These are phyloP conservation scores for Coemansia sp. DNA, from an alignment of 192 early-diverging fungal species.

Conservation along the genomic window DNA sequence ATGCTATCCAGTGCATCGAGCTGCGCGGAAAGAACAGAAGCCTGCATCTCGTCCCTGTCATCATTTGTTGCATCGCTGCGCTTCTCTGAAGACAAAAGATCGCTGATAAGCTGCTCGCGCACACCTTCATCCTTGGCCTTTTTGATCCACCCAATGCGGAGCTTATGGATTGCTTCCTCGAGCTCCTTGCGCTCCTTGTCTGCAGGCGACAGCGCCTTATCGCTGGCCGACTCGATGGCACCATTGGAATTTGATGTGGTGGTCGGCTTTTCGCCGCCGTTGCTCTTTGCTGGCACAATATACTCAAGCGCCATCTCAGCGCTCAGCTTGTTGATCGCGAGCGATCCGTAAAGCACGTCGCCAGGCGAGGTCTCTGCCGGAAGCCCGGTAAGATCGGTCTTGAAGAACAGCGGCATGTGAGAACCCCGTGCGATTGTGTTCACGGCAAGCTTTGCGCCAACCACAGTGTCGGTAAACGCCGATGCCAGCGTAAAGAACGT, in stretches of 20 bases:
- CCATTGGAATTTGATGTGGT: constrained; percentile 11
- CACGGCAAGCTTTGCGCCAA: constrained; percentile 56
- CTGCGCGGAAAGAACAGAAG: constrained; percentile 51
- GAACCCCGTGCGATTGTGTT: constrained; percentile 62
- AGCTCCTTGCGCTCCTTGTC: constrained; percentile 60
- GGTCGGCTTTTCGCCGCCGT: constrained; percentile 7
- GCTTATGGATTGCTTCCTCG: constrained; percentile 74
- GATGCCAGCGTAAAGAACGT: constrained; percentile 32
- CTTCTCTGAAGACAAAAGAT: constrained; percentile 53
- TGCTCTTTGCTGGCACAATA: constrained; percentile 41
- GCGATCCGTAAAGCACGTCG: constrained; percentile 76
- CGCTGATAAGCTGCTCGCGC: constrained; percentile 65
- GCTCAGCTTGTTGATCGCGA: constrained; percentile 54
- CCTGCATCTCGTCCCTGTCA: constrained; percentile 48
- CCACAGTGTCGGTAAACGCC: constrained; percentile 60
- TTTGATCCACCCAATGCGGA: constrained; percentile 79
- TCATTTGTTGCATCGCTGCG: not conserved
- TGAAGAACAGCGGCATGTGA: constrained; percentile 50
- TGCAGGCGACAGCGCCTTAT: constrained; percentile 34
- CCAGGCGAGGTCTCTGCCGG: constrained; percentile 77
- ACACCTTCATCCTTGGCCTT: constrained; percentile 69
- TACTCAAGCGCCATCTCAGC: constrained; percentile 53
- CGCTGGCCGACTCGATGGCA: constrained; percentile 41
- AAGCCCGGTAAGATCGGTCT: constrained; percentile 16
- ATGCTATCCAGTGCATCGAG: constrained; percentile 52